Conservation (phyloP, 306 rosid species). For the Lathyrus oleraceus region DNA sequence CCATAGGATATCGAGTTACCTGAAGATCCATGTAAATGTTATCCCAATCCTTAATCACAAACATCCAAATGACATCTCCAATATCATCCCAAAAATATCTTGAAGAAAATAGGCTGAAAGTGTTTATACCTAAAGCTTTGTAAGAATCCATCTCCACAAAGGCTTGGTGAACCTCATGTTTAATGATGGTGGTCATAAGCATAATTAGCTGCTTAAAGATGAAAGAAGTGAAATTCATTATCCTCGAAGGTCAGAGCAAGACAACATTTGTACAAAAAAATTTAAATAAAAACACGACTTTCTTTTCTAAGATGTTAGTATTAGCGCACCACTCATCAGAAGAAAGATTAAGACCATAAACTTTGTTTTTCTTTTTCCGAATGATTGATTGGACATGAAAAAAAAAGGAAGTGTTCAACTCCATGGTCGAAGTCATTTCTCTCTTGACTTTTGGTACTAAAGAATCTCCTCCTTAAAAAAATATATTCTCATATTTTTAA, state of each 20-base stretch:
- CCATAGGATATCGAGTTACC: no score
- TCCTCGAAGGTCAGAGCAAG: no score
- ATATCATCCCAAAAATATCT: no score
- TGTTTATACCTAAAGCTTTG: no score
- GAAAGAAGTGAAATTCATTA: not conserved
- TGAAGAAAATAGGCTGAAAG: no score
- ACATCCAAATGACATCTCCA: no score
- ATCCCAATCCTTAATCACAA: no score
- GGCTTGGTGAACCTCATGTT: not conserved
- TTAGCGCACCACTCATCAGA: not conserved
- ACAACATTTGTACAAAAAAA: not conserved
- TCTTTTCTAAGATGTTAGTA: not conserved
- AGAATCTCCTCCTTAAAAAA: not conserved
- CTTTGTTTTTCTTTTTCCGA: not conserved
- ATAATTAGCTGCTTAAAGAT: no score
- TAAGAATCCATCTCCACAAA: not conserved
- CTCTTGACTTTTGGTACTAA: not conserved
- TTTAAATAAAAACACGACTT: not conserved
- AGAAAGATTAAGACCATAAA: not conserved
- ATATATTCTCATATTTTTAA: no score
- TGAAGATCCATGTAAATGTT: no score
- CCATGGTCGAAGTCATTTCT: not conserved
- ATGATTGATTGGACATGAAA: not conserved
- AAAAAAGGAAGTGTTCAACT: not conserved
- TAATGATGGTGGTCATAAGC: not conserved